Base-by-base conservation (phyloP, 1,139 yeast species). In the Yamadazyma blattariae region DNA sequence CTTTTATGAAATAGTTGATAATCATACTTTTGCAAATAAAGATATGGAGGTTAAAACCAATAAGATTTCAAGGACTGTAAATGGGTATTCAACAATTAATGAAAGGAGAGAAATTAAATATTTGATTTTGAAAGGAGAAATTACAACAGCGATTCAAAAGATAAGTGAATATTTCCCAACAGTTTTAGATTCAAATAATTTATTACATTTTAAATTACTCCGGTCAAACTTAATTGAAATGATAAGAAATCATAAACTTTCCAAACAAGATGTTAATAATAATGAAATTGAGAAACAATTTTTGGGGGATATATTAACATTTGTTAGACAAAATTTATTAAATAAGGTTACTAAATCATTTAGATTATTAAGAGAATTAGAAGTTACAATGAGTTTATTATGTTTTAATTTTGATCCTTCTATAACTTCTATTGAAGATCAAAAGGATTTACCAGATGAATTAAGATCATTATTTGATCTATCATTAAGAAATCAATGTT, bases 331-430 rank as follows among this genome's bases (percentile, higher is more conserved):
- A 25, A 78, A 79, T 48, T 56, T 83, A 45, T 72, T 84, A 4
- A 68, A 69, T 40, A 71, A 79, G 56, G 81, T 85, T 16, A 56
- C 76, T 30, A 65, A 64, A 59, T 57, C 82, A 56, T 53, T 60
- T 52, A 55, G 62, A 52, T 42, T 80, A 61, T 51, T 82, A 57
- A 74, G 76, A 41, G 87, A 82, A 45, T 60, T 83, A 42, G 90
- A 83, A 50, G 61, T 79, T 24, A 77, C 87, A 8, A 82, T 83
- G 87, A 80, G 88, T 36, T 62, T 79, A 34, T 60, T 83, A 22
- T 79, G 85, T 46, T 78, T 79, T 45, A 63, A 57, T 34, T 68
- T 69, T 45, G 74, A 68, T 40, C 61, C 71, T n/a, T 37, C 45
- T 3, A 39, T 55, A 5, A 54, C 54, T 19, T 52, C 61, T 16